phyloP scores from a whole-genome alignment of 2,329 filamentous ascomycete species.

The Phyllosticta citribraziliensis region DNA sequence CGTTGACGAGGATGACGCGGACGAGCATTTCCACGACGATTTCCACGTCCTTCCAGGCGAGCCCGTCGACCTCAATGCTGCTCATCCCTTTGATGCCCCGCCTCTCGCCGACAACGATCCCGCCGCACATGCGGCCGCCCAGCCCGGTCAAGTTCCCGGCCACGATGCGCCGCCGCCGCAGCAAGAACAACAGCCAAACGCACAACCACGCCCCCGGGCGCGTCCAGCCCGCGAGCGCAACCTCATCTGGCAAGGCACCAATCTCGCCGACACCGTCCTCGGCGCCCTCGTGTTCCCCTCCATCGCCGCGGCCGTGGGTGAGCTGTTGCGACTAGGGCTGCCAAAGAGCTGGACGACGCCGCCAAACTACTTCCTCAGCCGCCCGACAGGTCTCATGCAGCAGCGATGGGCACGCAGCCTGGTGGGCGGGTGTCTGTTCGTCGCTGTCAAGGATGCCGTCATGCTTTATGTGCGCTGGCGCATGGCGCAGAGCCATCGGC shows the following conservation, averaged over 20 bases:
- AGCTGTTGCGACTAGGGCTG: slow-evolving; percentile 57
- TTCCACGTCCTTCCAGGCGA: slow-evolving; percentile 18
- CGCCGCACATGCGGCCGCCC: slow-evolving; percentile 15
- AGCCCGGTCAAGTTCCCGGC: neutral
- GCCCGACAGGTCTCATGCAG: slow-evolving; percentile 51
- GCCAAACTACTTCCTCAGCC: slow-evolving; percentile 14
- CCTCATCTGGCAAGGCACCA: slow-evolving; percentile 43
- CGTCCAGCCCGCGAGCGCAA: slow-evolving; percentile 33
- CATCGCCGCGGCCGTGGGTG: slow-evolving; percentile 69
- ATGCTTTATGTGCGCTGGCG: slow-evolving; percentile 48
- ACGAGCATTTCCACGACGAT: slow-evolving; percentile 28
- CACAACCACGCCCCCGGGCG: slow-evolving; percentile 16
- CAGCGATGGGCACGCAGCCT: slow-evolving; percentile 83
- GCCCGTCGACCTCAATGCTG: slow-evolving; percentile 8
- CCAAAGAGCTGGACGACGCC: slow-evolving; percentile 56
- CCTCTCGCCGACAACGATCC: slow-evolving; percentile 17
- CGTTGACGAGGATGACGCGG: slow-evolving; percentile 22
- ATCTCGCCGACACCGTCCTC: slow-evolving; percentile 50
- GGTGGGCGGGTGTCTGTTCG: slow-evolving; percentile 77
- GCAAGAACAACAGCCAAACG: slow-evolving; percentile 20
- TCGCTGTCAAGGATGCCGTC: slow-evolving; percentile 66
- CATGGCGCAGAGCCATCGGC: slow-evolving; percentile 39
- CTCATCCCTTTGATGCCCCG: slow-evolving; percentile 18
- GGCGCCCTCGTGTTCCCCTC: slow-evolving; percentile 71
- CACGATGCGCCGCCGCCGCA: slow-evolving; percentile 2